A percentile compares a stretch with the other conserved stretches of the same genome.
These are phyloP conservation scores for Solanum chilense DNA, from an alignment of 257 asterid species.

Conservation along the genomic window DNA sequence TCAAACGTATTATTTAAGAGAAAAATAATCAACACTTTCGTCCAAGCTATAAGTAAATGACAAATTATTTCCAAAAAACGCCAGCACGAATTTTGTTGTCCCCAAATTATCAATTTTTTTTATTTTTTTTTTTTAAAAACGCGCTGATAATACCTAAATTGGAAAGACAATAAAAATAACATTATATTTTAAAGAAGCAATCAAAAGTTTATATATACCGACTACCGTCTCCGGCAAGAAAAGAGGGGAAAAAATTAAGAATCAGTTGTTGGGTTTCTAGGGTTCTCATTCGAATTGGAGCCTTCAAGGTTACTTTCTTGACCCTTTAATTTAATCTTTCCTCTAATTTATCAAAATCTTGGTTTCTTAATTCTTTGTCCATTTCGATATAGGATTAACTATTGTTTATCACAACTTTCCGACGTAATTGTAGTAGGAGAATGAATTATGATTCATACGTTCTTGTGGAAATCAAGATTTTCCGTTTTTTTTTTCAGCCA, in stretches of 20 bases:
- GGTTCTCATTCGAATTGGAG: not conserved
- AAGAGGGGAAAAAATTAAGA: not conserved
- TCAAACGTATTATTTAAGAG: not conserved
- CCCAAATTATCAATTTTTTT: not conserved
- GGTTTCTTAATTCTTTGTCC: not conserved
- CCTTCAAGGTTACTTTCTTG: not conserved
- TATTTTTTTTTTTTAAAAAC: not conserved
- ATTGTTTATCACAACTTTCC: not conserved
- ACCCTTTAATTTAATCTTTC: not conserved
- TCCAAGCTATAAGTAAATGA: not conserved
- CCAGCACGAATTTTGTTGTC: not conserved
- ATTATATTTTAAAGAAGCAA: not conserved
- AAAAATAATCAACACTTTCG: not conserved
- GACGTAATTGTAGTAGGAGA: not conserved
- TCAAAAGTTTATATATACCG: not conserved
- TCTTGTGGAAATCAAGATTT: not conserved
- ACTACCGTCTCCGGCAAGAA: not conserved
- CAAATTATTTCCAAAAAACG: not conserved
- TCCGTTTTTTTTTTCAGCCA: conserved; percentile 14
- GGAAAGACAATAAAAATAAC: not conserved
- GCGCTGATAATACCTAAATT: not conserved
- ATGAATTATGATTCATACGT: not conserved
- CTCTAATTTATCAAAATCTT: not conserved
- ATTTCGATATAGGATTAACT: not conserved
- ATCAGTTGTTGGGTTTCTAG: not conserved